phyloP scores from a whole-genome alignment of 768 basidiomycete species.

The Serendipita indica region DNA sequence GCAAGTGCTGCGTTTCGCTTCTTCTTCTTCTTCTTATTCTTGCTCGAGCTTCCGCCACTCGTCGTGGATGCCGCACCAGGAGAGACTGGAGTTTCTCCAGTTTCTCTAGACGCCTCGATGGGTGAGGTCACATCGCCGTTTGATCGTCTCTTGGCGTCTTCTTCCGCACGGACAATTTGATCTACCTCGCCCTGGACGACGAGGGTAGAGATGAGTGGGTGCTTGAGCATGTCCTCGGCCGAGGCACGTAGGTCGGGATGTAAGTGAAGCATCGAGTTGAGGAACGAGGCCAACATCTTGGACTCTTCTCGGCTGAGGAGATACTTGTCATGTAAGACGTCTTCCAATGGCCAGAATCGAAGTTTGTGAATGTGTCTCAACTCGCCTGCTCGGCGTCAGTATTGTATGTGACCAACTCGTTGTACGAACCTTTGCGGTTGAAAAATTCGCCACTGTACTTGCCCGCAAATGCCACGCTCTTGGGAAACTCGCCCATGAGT shows the following conservation, averaged over 20 bases:
- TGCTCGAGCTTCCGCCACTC: not conserved
- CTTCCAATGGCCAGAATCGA: constrained; percentile 74
- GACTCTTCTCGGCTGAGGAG: constrained; percentile 76
- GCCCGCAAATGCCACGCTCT: constrained; percentile 67
- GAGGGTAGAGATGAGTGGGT: constrained; percentile 43
- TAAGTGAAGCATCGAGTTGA: constrained; percentile 79
- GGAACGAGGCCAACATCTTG: constrained; percentile 63
- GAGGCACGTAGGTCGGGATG: constrained; percentile 80
- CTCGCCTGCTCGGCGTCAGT: constrained; percentile 35
- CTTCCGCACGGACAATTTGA: constrained; percentile 50
- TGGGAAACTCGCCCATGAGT: constrained; percentile 80
- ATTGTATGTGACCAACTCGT: not conserved
- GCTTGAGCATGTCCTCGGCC: constrained; percentile 71
- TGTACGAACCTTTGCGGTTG: constrained; percentile 69
- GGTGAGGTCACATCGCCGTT: not conserved
- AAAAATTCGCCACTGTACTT: constrained; percentile 94
- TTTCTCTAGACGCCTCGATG: not conserved
- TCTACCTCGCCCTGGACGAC: constrained; percentile 86
- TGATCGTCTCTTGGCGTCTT: constrained; percentile 23
- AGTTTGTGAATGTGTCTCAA: constrained; percentile 89
- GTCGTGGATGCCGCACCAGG: constrained; percentile 23
- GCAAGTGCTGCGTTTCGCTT: constrained; percentile 1
- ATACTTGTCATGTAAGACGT: constrained; percentile 88
- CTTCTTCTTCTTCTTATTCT: constrained; percentile 10
- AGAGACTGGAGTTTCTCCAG: constrained; percentile 22